phyloP scores from a whole-genome alignment of 2,329 filamentous ascomycete species.

The Colletotrichum sidae region DNA sequence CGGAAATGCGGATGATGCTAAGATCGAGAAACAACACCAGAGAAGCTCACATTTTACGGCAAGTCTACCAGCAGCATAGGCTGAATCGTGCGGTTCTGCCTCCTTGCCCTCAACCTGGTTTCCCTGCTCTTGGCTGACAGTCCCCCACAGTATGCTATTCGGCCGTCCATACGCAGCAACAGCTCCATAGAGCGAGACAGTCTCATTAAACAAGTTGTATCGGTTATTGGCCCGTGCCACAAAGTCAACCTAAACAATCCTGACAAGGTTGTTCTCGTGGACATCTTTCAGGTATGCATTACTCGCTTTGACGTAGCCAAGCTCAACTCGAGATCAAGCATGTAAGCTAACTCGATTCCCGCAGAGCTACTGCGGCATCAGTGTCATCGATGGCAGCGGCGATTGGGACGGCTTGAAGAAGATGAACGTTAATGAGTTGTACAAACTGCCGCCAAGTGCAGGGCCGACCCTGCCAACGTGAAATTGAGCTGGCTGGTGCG shows the following conservation, averaged over 20 bases:
- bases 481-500: too few species aligned
- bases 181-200: conserved; percentile 73
- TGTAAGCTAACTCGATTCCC: conserved; percentile 7
- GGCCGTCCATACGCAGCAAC: conserved; percentile 81
- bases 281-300: conserved; percentile 78
- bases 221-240: conserved; percentile 73
- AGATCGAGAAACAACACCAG: conserved; percentile 36
- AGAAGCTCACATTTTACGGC: conserved; percentile 8
- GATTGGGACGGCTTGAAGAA: conserved; percentile 81
- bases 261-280: conserved; percentile 82
- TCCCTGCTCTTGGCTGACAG: not conserved
- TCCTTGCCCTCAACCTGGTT: not conserved
- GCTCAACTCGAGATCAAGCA: not conserved
- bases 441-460: conserved; percentile 50
- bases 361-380: conserved; percentile 81
- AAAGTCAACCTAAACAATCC: conserved; percentile 83
- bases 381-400: conserved; percentile 72
- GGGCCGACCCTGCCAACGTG: not conserved
- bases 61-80: too few species aligned
- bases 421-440: conserved; percentile 83
- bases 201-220: conserved; percentile 78
- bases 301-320: too few species aligned
- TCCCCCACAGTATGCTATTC: conserved; percentile 78
- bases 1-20: conserved; percentile 37
- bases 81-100: too few species aligned